phyloP scores from a whole-genome alignment of 768 basidiomycete genomes.

The Sporobolomyces pararoseus region DNA sequence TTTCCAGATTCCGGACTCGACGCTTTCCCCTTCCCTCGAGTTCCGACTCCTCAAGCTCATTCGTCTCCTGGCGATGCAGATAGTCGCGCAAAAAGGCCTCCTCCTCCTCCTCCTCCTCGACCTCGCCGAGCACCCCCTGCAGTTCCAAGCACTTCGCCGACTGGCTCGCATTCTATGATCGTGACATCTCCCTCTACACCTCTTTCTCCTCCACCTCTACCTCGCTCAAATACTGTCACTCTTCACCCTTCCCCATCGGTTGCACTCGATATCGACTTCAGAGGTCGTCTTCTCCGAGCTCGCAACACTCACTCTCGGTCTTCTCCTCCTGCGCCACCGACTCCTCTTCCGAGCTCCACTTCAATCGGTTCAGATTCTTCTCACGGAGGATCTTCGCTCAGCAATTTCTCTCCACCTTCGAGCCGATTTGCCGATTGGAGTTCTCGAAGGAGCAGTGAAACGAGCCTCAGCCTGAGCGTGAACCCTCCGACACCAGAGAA shows the following conservation, averaged over 20 bases:
- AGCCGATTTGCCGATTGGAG: slow-evolving; percentile 28
- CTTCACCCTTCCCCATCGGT: slow-evolving; percentile 20
- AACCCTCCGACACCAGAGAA: neutral
- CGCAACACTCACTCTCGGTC: slow-evolving; percentile 7
- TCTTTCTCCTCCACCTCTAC: slow-evolving; percentile 10
- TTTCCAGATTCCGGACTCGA: slow-evolving; percentile 23
- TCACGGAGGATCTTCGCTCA: neutral
- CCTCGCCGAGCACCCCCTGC: neutral
- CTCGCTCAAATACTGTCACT: slow-evolving; percentile 27
- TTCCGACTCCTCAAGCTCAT: slow-evolving; percentile 4
- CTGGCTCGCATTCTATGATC: neutral
- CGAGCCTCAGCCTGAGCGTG: slow-evolving; percentile 18
- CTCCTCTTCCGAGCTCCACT: neutral
- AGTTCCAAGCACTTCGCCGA: neutral
- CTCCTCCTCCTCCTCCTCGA: neutral
- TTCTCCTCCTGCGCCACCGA: neutral
- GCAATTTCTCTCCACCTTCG: slow-evolving; percentile 14
- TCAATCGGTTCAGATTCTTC: neutral
- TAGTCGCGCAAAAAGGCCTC: too few relatives aligned
- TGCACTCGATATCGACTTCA: slow-evolving; percentile 35
- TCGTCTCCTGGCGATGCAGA: neutral
- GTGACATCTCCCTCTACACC: neutral
- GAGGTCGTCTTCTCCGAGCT: slow-evolving; percentile 22
- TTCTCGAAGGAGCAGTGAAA: slow-evolving; percentile 24
- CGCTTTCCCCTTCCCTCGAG: slow-evolving; percentile 23